Evolutionary conservation across 495 filamentous ascomycete genomes (phyloP), one percentile per base, ranked within the genome.

Genomic region (Trichoderma reesei): DNA sequence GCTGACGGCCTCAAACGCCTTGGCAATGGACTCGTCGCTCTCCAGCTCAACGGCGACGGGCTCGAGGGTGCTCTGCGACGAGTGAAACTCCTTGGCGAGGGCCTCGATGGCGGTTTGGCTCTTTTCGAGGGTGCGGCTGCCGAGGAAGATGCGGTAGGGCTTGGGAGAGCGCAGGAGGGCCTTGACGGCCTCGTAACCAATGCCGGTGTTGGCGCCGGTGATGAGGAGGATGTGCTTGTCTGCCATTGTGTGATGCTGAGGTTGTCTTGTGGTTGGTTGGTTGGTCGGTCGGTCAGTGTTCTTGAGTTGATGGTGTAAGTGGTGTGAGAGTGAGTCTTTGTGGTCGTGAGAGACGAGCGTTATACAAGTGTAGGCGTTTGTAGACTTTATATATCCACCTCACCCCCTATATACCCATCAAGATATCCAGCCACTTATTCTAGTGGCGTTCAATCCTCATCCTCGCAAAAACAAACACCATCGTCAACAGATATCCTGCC

Each of bases 151-250:
- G 26, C 74, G 71, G 64, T 77, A 79, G 41, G 67, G 54, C n/a
- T 37, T 44, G 54, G 71, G 66, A 46, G 75, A 68, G 10, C 65
- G 67, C 41, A 64, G 64, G 26, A 81, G 73, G 60, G 76, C 73
- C 48, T 73, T 73, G 42, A 72, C 77, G 7, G 72, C 72, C 59
- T 73, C 76, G 63, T 74, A 76, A 64, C 80, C 75, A 63, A 83
- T 74, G 61, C 79, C 78, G 67, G 77, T 73, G 69, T 80, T 82
- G 65, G 76, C 77, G n/a, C 79, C 77, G 33, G 78, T 80, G 67
- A 83, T 70, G 46, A 83, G 73, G 41, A 74, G 74, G 44, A 82
- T 73, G 31, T 65, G 67, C 13, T 65, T 67, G 46, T 70, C 51
- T 33, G 51, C 51, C 51, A 56, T 34, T 56, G 51, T n/a, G 26